phyloP scores from a whole-genome alignment of 1,284 basidiomycete species.

The Microbotryomycetes sp. region DNA sequence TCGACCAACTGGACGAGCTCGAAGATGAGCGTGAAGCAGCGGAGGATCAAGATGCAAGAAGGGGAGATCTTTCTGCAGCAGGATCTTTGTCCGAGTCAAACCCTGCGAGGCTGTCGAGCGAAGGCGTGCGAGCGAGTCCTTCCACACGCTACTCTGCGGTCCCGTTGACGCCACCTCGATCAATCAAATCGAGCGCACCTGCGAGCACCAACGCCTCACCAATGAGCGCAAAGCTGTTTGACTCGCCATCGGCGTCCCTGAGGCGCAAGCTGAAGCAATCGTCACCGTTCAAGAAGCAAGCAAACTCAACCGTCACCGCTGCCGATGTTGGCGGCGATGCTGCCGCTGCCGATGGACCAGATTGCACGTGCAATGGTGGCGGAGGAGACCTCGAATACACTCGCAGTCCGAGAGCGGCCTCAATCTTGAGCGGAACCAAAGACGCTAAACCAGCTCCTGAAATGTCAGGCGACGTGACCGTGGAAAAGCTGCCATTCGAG shows the following conservation, averaged over 20 bases:
- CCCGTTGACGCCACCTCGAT: neutral
- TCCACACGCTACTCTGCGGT: too few relatives aligned
- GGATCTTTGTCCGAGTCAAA: neutral
- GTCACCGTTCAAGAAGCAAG: too few relatives aligned
- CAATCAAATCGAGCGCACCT: neutral
- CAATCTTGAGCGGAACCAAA: neutral
- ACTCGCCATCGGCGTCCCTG: neutral
- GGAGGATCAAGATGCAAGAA: neutral
- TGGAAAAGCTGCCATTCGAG: slow-evolving; percentile 6
- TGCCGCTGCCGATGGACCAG: too few relatives aligned
- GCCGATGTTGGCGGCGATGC: too few relatives aligned
- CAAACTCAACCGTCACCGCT: too few relatives aligned
- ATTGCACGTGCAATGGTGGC: too few relatives aligned
- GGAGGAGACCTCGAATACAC: neutral
- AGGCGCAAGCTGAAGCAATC: neutral
- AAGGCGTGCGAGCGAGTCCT: too few relatives aligned
- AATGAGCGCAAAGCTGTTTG: neutral
- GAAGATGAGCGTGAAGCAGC: neutral
- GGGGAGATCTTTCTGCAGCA: neutral
- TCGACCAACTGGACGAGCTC: neutral
- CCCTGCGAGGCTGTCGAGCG: neutral
- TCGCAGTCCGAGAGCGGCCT: neutral
- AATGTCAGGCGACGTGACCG: neutral
- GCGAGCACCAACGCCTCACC: neutral
- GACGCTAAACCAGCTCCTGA: neutral